Base-by-base conservation (phyloP, 1,139 yeast species). In the Blastobotrys proliferans region DNA sequence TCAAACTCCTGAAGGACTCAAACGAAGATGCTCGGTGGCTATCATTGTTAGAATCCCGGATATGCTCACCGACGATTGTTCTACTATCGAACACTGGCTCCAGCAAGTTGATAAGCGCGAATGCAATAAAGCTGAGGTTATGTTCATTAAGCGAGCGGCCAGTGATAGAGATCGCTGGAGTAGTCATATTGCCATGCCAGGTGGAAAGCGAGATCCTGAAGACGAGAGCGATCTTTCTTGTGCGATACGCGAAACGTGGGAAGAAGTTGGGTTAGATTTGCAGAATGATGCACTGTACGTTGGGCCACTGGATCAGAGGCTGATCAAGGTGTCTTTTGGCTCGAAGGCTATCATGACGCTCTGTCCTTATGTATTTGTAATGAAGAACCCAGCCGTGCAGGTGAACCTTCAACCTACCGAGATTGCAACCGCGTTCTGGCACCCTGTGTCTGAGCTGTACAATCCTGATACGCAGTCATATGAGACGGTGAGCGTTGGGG, bases 151-250 rank as follows among this genome's bases (percentile, higher is more conserved):
- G 36, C 59, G 72, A 6, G 57, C 70, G 0, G 48, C 56, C 1
- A 53, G 67, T 17, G 52, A 50, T 4, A 51, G 65, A 2, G 72
- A 67, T 44, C 52, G 68, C n/a, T 67, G 72, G 72, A 65, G 70
- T 4, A 66, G 68, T 10, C 72, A 67, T 48, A 60, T 68, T 34
- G 72, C 71, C 1, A 47, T 67, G 1, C 72, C 72, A 0, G 72
- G 72, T 2, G 72, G 72, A 1, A 53, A 61, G 18, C 55, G 66
- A 10, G 71, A 67, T 35, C 56, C 61, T 3, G 62, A 53, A 5
- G 71, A 64, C 39, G 58, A 51, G 16, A 52, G 60, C 17, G 67
- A 63, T 40, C 29, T 56, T 9, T 60, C 55, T 13, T 56, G 67
- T 1, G 71, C 71, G 0, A 49, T 57, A 6, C 58, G 72, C 3